Base-by-base conservation (phyloP, 2,329 filamentous ascomycete genomes). In the Pseudopithomyces chartarum region DNA sequence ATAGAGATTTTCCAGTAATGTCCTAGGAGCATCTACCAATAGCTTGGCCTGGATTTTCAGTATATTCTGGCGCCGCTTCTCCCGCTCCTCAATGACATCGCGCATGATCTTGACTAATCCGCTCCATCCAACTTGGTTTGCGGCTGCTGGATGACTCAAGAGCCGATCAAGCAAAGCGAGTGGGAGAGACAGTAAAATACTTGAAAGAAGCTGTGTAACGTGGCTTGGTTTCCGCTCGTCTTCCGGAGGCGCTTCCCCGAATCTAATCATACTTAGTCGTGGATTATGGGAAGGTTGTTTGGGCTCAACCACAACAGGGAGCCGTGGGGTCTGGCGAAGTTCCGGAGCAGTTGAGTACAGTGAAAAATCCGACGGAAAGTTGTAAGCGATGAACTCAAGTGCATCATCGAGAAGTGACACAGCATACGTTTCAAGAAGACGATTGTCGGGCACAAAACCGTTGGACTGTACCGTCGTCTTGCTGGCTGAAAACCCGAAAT, bases 101-200 rank as follows among this genome's bases (percentile, higher is more conserved):
- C 73, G 76, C 71, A 80, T 75, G 51, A 79, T 67, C 38, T 71
- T 74, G 4, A 65, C 69, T n/a, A 77, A 70, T 2, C 72, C 76
- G 20, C 71, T 64, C 60, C 67, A 71, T 13, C 78, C 77, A 17
- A 81, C 64, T 33, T 75, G 75, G 17, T 69, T 74, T 40, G 83
- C 84, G 8, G 87, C 80, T 23, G 80, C 80, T 12, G 79, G 80
- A 49, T 86, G 85, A 64, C 90, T 87, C 33, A 92, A 79, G 1
- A 91, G 75, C 57, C 82, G 81, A 73, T 89, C 87, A 22, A 93
- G 79, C 26, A 88, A 78, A 13, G 83, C 78, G 62, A 90, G 90
- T 0, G 90, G 90, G 6, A 92, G 76, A 39, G 90, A 90, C 51
- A 91, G 76, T 2, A 93, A 78, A 20, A 91, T 78, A 26, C 84